Percentiles rank a stretch among this genome's conserved stretches.
phyloP scores from a whole-genome alignment of 2,329 filamentous ascomycete genomes.

The Fusarium sp. region DNA sequence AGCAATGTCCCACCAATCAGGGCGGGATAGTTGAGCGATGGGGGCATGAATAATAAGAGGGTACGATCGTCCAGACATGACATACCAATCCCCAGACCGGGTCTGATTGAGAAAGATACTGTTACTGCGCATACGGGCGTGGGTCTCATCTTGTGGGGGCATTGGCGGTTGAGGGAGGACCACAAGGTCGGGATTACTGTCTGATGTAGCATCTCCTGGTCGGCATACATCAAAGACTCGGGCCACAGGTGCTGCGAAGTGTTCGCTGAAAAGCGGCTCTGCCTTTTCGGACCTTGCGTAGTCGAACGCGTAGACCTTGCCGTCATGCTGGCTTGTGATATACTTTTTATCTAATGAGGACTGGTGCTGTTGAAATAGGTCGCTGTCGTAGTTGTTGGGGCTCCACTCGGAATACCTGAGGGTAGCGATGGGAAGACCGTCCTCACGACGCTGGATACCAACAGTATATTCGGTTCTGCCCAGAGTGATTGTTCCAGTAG shows the following conservation, averaged over 20 bases:
- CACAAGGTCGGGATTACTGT: slow-evolving; percentile 80
- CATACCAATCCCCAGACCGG: slow-evolving; percentile 89
- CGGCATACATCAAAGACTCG: slow-evolving; percentile 90
- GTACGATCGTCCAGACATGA: slow-evolving; percentile 86
- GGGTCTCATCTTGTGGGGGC: slow-evolving; percentile 62
- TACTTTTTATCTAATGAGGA: slow-evolving; percentile 87
- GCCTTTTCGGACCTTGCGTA: slow-evolving; percentile 65
- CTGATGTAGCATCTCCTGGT: slow-evolving; percentile 69
- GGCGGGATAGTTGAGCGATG: slow-evolving; percentile 55
- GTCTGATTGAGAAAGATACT: slow-evolving; percentile 90
- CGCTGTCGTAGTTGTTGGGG: slow-evolving; percentile 89
- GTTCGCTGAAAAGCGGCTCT: slow-evolving; percentile 71
- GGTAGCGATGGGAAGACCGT: slow-evolving; percentile 83
- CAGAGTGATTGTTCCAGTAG: slow-evolving; percentile 82
- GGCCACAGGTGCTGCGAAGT: slow-evolving; percentile 80
- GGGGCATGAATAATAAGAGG: slow-evolving; percentile 81
- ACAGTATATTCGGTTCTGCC: slow-evolving; percentile 92
- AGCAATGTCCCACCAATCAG: slow-evolving; percentile 60
- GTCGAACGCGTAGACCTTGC: slow-evolving; percentile 83
- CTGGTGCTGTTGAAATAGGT: slow-evolving; percentile 85
- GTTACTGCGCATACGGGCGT: slow-evolving; percentile 64
- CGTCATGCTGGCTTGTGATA: slow-evolving; percentile 87
- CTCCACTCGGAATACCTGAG: slow-evolving; percentile 95
- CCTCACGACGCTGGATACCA: slow-evolving; percentile 80
- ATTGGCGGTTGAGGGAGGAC: slow-evolving; percentile 87